Percentiles rank a stretch among this genome's conserved stretches.
Conservation (phyloP, 164 flowering plant species). For the Buxus sempervirens region DNA sequence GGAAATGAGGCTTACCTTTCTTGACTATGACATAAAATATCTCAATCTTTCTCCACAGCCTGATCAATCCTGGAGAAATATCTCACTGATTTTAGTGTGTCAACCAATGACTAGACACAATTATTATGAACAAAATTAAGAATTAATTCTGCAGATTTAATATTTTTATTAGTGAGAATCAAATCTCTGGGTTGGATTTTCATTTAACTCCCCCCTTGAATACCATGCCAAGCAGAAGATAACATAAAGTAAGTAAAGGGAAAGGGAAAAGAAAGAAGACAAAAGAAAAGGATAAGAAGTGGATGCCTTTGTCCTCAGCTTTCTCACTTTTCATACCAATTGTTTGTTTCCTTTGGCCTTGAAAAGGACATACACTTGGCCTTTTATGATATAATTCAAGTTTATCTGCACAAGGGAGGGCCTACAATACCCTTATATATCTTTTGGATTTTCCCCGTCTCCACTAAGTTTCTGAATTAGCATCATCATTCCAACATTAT, state of each 20-base stretch:
- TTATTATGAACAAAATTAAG: too few species aligned
- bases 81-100: not conserved
- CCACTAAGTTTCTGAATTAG: constrained; percentile 9
- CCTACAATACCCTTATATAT: constrained; percentile 9
- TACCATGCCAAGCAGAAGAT: not conserved
- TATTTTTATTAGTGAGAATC: too few species aligned
- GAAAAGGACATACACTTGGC: constrained; percentile 21
- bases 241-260: too few species aligned
- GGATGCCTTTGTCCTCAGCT: constrained; percentile 7
- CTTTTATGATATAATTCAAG: constrained; percentile 11
- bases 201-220: not conserved
- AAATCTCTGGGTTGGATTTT: too few species aligned
- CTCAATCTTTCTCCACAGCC: constrained; percentile 11
- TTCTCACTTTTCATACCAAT: constrained; percentile 12
- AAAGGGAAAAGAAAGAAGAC: not conserved
- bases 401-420: constrained; percentile 12
- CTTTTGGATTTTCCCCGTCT: constrained; percentile 3
- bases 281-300: not conserved
- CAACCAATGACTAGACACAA: not conserved
- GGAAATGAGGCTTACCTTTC: constrained; percentile 26
- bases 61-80: constrained; percentile 3
- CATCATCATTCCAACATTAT: too few species aligned
- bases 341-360: constrained; percentile 2
- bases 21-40: constrained; percentile 23
- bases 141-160: not conserved